phyloP scores from a whole-genome alignment of 2,329 filamentous ascomycete genomes.

The Trichoderma sp. region DNA sequence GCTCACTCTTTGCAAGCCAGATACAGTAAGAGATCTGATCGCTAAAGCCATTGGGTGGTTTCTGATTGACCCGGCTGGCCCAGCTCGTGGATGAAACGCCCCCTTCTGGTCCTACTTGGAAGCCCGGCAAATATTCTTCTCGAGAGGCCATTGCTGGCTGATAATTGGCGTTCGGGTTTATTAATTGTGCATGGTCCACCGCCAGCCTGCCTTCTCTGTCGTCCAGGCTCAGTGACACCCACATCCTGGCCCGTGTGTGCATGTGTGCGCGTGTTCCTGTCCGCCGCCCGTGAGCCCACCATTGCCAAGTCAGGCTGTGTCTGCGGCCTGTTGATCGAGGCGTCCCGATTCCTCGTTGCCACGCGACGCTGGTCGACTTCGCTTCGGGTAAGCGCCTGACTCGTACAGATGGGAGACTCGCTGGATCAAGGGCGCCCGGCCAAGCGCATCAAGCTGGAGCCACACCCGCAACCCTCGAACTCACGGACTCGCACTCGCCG shows the following conservation, averaged over 20 bases:
- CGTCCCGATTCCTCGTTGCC: background rate
- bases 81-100: background rate
- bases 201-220: background rate
- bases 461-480: background rate
- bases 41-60: background rate
- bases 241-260: background rate
- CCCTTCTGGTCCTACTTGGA: background rate
- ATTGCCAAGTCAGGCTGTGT: background rate
- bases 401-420: slow-evolving; percentile 22
- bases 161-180: background rate
- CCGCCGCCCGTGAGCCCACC: background rate
- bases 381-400: background rate
- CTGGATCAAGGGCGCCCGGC: slow-evolving; percentile 21
- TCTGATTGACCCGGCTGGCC: background rate
- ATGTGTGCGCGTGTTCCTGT: slow-evolving; percentile 6
- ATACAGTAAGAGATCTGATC: background rate
- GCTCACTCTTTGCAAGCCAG: background rate
- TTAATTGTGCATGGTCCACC: background rate
- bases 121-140: background rate
- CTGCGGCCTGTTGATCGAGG: background rate
- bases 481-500: background rate
- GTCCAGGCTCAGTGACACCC: slow-evolving; percentile 7
- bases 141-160: background rate
- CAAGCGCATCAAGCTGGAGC: slow-evolving; percentile 26
- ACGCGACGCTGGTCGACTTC: background rate